A percentile compares a stretch with the other conserved stretches of the same genome.
These are phyloP conservation scores for Sphaerulina populicola DNA, from an alignment of 2,329 filamentous ascomycete genomes.

Conservation along the genomic window DNA sequence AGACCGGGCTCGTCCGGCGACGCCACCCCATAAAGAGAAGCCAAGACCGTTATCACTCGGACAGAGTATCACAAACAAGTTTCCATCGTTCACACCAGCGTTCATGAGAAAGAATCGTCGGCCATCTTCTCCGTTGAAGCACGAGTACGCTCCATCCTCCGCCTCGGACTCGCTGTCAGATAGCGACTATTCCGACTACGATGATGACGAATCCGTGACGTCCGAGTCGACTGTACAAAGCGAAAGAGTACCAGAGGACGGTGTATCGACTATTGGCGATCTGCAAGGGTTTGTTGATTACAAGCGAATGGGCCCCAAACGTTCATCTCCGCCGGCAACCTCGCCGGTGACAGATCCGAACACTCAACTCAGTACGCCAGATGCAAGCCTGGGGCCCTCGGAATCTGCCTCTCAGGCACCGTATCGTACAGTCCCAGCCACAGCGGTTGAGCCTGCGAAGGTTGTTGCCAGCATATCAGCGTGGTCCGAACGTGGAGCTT, in stretches of 20 bases:
- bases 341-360: constrained; percentile 16
- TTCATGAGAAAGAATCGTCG: constrained; percentile 51
- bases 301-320: constrained; percentile 31
- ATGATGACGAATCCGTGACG: constrained; percentile 42
- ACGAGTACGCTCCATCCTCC: constrained; percentile 87
- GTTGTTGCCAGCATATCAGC: constrained; percentile 53
- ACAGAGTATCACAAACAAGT: constrained; percentile 20
- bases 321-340: constrained; percentile 14
- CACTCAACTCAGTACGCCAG: constrained; percentile 12
- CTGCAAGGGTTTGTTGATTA: constrained; percentile 32
- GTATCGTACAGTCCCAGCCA: constrained; percentile 46
- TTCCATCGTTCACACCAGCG: constrained; percentile 32
- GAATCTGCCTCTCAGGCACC: constrained; percentile 73
- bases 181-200: constrained; percentile 46
- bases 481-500: constrained; percentile 56
- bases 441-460: constrained; percentile 44
- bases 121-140: constrained; percentile 87
- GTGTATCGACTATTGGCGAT: constrained; percentile 26
- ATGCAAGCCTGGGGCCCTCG: constrained; percentile 55
- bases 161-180: constrained; percentile 54
- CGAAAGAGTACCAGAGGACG: constrained; percentile 10
- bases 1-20: constrained; percentile 25
- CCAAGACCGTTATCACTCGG: constrained; percentile 23
- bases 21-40: constrained; percentile 23
- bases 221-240: constrained; percentile 44